Conservation (phyloP, 768 basidiomycete species). For the Auricularia sp. region DNA sequence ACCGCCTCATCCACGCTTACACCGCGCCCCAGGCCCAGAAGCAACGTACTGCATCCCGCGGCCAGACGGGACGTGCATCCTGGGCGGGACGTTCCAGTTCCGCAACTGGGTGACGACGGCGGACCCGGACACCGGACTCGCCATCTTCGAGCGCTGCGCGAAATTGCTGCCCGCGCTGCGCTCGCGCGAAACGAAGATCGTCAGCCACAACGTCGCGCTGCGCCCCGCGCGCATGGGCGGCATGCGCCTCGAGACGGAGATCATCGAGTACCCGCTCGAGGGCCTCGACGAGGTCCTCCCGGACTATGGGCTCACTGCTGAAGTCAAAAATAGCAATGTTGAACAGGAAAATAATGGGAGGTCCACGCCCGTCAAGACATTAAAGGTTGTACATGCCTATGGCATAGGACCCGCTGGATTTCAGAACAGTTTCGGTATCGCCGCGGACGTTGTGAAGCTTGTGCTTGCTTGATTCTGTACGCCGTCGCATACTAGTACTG, state of each 20-base stretch:
- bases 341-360: conserved; percentile 11
- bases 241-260: conserved; percentile 43
- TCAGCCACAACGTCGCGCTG: conserved; percentile 48
- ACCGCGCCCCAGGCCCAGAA: conserved; percentile 10
- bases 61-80: conserved; percentile 30
- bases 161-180: conserved; percentile 26
- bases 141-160: conserved; percentile 39
- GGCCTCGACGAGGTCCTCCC: conserved; percentile 6
- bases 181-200: conserved; percentile 29
- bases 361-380: conserved; percentile 12
- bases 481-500: too few relatives aligned
- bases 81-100: conserved; percentile 48
- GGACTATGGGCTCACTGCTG: neutral
- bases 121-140: conserved; percentile 28
- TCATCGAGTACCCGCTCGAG: conserved; percentile 25
- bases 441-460: conserved; percentile 25
- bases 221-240: conserved; percentile 48
- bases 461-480: neutral
- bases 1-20: neutral
- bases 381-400: conserved; percentile 45
- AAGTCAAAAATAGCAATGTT: conserved; percentile 8
- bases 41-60: conserved; percentile 56
- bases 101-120: conserved; percentile 43
- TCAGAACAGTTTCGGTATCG: conserved; percentile 34
- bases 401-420: conserved; percentile 40